These are phyloP conservation scores for Cystofilobasidium macerans DNA, from an alignment of 768 basidiomycete species.

Conservation along the genomic window DNA sequence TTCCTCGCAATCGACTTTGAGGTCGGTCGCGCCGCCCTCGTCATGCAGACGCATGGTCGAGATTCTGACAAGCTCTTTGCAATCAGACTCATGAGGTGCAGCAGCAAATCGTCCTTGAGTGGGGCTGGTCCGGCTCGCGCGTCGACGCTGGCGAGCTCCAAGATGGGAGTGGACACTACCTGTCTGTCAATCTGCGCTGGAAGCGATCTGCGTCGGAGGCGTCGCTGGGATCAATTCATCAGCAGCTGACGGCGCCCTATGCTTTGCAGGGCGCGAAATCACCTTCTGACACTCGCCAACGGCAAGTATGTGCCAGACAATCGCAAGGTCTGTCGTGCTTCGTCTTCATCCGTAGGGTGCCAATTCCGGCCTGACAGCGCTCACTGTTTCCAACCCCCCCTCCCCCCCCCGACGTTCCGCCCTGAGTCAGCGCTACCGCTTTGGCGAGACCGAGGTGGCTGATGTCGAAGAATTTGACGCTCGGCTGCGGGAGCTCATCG, in stretches of 20 bases:
- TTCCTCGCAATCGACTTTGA: background rate
- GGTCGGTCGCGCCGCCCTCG: background rate
- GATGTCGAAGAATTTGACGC: conserved; percentile 28
- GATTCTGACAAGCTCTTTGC: background rate
- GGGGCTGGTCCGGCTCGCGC: conserved; percentile 58
- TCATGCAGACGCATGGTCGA: too few species aligned
- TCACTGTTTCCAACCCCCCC: background rate
- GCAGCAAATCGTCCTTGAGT: conserved; percentile 55
- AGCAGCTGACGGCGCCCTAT: background rate
- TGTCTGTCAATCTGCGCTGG: background rate
- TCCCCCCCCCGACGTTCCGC: background rate
- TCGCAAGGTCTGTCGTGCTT: conserved; percentile 45
- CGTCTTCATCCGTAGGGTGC: too few species aligned
- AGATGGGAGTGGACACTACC: background rate
- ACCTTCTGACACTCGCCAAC: conserved; percentile 48
- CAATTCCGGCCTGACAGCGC: background rate
- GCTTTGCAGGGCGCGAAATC: conserved; percentile 45
- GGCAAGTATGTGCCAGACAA: conserved; percentile 54
- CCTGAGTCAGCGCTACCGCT: conserved; percentile 53
- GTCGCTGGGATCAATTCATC: background rate
- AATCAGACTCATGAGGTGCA: background rate
- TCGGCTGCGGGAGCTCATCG: conserved; percentile 11
- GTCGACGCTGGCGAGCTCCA: conserved; percentile 41
- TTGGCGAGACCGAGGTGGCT: conserved; percentile 53
- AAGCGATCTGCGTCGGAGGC: too few species aligned